Percentiles rank a stretch among this genome's conserved stretches.
phyloP scores from a whole-genome alignment of 345 rosid genomes.

The Odontarrhena argentea region DNA sequence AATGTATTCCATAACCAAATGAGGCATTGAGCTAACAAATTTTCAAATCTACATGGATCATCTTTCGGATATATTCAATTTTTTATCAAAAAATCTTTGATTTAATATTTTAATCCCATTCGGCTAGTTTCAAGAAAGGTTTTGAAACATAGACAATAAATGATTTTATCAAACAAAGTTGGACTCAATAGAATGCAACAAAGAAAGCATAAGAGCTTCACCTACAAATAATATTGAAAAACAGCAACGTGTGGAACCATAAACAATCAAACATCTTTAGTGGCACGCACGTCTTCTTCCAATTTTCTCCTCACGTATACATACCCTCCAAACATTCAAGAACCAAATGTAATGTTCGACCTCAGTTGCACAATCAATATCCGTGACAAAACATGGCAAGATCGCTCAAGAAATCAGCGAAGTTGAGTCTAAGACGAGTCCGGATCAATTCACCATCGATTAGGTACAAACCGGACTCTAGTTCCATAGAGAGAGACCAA shows the following conservation, averaged over 20 bases:
- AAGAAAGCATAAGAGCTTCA: neutral
- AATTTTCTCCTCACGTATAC: slow-evolving; percentile 22
- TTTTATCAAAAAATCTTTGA: too few relatives aligned
- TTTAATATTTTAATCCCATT: neutral
- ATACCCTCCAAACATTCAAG: slow-evolving; percentile 30
- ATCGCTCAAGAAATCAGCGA: slow-evolving; percentile 48
- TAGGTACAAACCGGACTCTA: slow-evolving; percentile 43
- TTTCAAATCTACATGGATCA: neutral
- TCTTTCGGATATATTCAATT: slow-evolving; percentile 11
- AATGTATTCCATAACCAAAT: neutral
- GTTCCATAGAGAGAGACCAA: slow-evolving; percentile 48
- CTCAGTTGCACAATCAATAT: slow-evolving; percentile 14
- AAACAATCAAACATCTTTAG: slow-evolving; percentile 31
- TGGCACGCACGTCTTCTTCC: slow-evolving; percentile 42
- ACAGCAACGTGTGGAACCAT: slow-evolving; percentile 40
- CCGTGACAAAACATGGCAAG: slow-evolving; percentile 37
- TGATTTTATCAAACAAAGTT: neutral
- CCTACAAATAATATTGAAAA: neutral
- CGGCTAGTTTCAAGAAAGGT: neutral
- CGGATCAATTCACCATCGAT: slow-evolving; percentile 52
- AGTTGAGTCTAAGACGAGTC: slow-evolving; percentile 46
- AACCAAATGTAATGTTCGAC: slow-evolving; percentile 14
- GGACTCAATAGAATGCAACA: neutral
- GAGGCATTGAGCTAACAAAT: slow-evolving; percentile 4
- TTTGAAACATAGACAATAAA: neutral